Base-by-base conservation (phyloP, 2,329 filamentous ascomycete species). In the Mollisia scopiformis region DNA sequence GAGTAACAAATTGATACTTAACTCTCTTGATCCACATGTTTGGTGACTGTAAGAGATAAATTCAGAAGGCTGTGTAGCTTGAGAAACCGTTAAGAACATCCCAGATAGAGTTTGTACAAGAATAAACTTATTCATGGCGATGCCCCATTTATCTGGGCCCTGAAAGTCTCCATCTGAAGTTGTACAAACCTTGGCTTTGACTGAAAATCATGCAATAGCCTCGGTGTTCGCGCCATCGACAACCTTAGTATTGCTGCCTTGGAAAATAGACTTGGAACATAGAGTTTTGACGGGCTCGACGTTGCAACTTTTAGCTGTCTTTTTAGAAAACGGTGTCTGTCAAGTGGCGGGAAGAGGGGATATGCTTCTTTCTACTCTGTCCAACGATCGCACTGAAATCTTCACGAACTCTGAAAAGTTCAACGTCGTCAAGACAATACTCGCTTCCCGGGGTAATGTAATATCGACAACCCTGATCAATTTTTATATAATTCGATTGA, bases 131-230 rank as follows among this genome's bases (percentile, higher is more conserved):
- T n/a, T n/a, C n/a, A n/a, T n/a, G n/a, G n/a, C 28, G 23, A 23
- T 47, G 43, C 23, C 41, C 2, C 19, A 8, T 46, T 14, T 21
- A 46, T 39, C 3, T 39, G 16, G 19, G 37, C 37, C 37, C 11
- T 21, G n/a, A 43, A 21, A 19, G 11, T 43, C 11, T 6, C 39
- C 16, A 21, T 43, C n/a, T 23, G n/a, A 43, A 23, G 39, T 19
- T 43, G 8, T 43, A 21, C 6, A 43, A 43, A 43, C 39, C 39
- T 6, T n/a, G 23, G 39, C 23, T 43, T 43, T 19, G n/a, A 43
- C n/a, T 10, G 23, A 25, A 39, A 37, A 53, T 53, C 30, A 53
- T 53, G 50, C 31, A 53, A 53, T 35, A 53, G 50, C 35, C 10
- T 21, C 30, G 30, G 30, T 6, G 39, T 21, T 43, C 4, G 39